These are phyloP conservation scores for Lachnellula suecica DNA, from an alignment of 2,329 filamentous ascomycete genomes.

Conservation along the genomic window DNA sequence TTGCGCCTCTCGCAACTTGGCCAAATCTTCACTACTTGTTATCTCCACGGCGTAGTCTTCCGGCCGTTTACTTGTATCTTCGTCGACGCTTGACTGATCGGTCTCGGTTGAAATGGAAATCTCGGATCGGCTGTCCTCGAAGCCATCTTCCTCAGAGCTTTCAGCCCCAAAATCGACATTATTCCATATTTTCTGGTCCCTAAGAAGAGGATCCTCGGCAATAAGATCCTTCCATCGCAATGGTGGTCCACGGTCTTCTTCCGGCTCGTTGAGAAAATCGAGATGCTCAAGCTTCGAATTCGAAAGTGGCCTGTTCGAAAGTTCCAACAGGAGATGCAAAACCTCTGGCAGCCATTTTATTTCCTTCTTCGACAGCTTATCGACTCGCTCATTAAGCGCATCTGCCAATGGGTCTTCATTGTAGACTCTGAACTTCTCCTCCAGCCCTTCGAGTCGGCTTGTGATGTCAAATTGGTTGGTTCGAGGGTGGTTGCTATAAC, in stretches of 20 bases:
- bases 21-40: constrained; percentile 33
- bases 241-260: constrained; percentile 42
- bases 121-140: constrained; percentile 34
- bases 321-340: constrained; percentile 73
- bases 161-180: constrained; percentile 65
- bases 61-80: constrained; percentile 26
- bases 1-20: constrained; percentile 42
- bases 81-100: constrained; percentile 31
- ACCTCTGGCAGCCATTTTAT: constrained; percentile 76
- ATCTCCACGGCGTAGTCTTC: constrained; percentile 34
- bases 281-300: constrained; percentile 66
- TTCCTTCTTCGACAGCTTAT: constrained; percentile 52
- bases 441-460: constrained; percentile 65
- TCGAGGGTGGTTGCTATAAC: constrained; percentile 56
- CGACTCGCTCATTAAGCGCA: constrained; percentile 58
- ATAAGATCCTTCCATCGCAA: constrained; percentile 81
- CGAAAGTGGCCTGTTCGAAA: constrained; percentile 77
- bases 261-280: constrained; percentile 48
- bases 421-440: constrained; percentile 83
- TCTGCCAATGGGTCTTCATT: constrained; percentile 79
- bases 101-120: constrained; percentile 34
- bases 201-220: constrained; percentile 70
- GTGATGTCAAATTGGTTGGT: constrained; percentile 76
- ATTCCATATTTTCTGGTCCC: constrained; percentile 68
- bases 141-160: constrained; percentile 53